These are phyloP conservation scores for Suillus plorans DNA, from an alignment of 768 basidiomycete genomes.

Conservation along the genomic window DNA sequence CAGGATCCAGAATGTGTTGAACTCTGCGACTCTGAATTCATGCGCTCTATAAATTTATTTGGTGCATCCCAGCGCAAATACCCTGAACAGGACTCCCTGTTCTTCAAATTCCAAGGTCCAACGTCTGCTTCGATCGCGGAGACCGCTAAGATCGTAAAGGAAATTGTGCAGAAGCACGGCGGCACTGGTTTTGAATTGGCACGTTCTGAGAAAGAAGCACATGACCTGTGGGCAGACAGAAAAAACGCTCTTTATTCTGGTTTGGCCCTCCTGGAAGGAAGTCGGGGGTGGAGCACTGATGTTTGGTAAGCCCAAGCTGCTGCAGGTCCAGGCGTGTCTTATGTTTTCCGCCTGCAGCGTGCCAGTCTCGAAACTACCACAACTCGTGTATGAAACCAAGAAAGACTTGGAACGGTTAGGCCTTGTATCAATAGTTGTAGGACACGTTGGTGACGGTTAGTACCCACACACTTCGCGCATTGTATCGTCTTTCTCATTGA, in stretches of 20 bases:
- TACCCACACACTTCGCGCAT: slow-evolving; percentile 25
- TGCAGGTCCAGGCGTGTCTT: neutral
- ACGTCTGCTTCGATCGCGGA: slow-evolving; percentile 58
- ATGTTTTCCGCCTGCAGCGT: slow-evolving; percentile 36
- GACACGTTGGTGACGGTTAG: slow-evolving; percentile 74
- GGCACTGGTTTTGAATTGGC: slow-evolving; percentile 70
- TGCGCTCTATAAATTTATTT: slow-evolving; percentile 58
- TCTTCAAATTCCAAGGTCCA: slow-evolving; percentile 86
- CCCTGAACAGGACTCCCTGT: slow-evolving; percentile 66
- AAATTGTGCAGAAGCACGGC: slow-evolving; percentile 61
- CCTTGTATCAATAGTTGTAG: slow-evolving; percentile 64
- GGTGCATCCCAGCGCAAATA: slow-evolving; percentile 56
- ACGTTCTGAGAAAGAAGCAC: slow-evolving; percentile 60
- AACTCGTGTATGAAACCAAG: slow-evolving; percentile 68
- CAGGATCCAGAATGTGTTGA: slow-evolving; percentile 72
- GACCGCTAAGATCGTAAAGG: slow-evolving; percentile 56
- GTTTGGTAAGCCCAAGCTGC: slow-evolving; percentile 54
- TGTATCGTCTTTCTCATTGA: neutral
- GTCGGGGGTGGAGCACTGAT: slow-evolving; percentile 69
- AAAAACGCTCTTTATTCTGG: slow-evolving; percentile 64
- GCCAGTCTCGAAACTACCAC: slow-evolving; percentile 62
- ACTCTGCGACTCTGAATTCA: slow-evolving; percentile 71
- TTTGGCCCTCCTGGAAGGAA: slow-evolving; percentile 55
- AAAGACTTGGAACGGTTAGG: slow-evolving; percentile 60
- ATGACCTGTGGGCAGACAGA: slow-evolving; percentile 70